phyloP scores from a whole-genome alignment of 805 yeast species.

The Naumovozyma dairenensis region DNA sequence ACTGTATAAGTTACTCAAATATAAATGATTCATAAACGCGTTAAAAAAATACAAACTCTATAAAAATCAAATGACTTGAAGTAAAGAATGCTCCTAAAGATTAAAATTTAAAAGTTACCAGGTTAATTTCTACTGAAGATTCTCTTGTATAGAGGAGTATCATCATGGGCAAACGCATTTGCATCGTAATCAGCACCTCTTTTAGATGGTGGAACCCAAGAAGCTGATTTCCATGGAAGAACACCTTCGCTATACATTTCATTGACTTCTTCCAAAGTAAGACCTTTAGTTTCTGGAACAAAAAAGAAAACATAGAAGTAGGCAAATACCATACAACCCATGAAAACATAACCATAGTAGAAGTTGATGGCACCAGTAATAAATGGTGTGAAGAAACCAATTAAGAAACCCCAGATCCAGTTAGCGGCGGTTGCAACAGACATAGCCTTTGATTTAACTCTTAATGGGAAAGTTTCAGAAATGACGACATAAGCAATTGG shows the following conservation, averaged over 20 bases:
- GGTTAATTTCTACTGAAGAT: slow-evolving; percentile 1
- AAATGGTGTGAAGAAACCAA: slow-evolving; percentile 64
- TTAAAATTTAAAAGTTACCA: too few relatives aligned
- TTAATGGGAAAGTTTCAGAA: slow-evolving; percentile 62
- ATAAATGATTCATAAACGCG: not conserved
- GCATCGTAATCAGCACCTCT: slow-evolving; percentile 22
- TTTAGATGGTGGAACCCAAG: slow-evolving; percentile 40
- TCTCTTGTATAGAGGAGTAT: slow-evolving; percentile 16
- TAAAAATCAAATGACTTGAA: too few relatives aligned
- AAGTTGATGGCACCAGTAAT: slow-evolving; percentile 55
- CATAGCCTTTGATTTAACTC: slow-evolving; percentile 51
- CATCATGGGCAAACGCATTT: slow-evolving; percentile 20
- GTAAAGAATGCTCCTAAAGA: too few relatives aligned
- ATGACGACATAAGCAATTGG: slow-evolving; percentile 57
- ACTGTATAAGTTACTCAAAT: too few relatives aligned
- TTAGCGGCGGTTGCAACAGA: slow-evolving; percentile 54
- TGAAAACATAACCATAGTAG: slow-evolving; percentile 53
- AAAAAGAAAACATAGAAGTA: slow-evolving; percentile 59
- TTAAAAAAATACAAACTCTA: not conserved
- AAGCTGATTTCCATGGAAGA: slow-evolving; percentile 36
- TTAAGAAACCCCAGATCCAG: slow-evolving; percentile 59
- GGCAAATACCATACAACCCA: slow-evolving; percentile 45
- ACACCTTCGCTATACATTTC: slow-evolving; percentile 39
- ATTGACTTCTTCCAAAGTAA: slow-evolving; percentile 72
- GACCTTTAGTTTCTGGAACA: slow-evolving; percentile 69